Conservation (phyloP, 805 yeast genomes). For the Starmerella sp. region DNA sequence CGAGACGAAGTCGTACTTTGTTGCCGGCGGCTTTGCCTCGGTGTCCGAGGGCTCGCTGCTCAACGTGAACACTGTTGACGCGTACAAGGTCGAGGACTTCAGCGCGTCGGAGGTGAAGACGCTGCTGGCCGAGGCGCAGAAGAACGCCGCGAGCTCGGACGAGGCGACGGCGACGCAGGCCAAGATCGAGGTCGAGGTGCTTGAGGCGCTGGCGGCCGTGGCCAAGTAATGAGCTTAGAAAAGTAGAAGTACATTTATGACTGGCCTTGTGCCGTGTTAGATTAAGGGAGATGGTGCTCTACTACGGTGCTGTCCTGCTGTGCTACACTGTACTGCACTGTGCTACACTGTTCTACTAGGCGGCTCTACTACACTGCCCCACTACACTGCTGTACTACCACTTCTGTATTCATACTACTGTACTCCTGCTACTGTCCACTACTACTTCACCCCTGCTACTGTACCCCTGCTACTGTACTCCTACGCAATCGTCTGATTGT, state of each 20-base stretch:
- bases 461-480: too few species aligned
- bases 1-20: slow-evolving; percentile 70
- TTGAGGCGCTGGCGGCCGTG: slow-evolving; percentile 82
- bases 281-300: too few species aligned
- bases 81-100: slow-evolving; percentile 81
- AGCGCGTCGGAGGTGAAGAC: slow-evolving; percentile 64
- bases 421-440: too few species aligned
- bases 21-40: slow-evolving; percentile 93
- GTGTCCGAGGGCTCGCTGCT: slow-evolving; percentile 89
- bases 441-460: too few species aligned
- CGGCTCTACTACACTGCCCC: too few species aligned
- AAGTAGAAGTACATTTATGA: slow-evolving; percentile 5
- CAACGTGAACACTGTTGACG: slow-evolving; percentile 89
- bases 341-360: too few species aligned
- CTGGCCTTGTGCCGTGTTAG: neutral
- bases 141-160: slow-evolving; percentile 69
- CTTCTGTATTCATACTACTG: too few species aligned
- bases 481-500: too few species aligned
- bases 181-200: slow-evolving; percentile 86
- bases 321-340: too few species aligned
- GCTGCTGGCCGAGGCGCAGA: slow-evolving; percentile 85
- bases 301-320: too few species aligned
- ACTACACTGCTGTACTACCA: too few species aligned
- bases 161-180: slow-evolving; percentile 91
- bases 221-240: slow-evolving; percentile 39